Percentiles rank a stretch among this genome's conserved stretches.
phyloP scores from a whole-genome alignment of 23 red algal genomes.

The Cyanidioschyzon merolae region DNA sequence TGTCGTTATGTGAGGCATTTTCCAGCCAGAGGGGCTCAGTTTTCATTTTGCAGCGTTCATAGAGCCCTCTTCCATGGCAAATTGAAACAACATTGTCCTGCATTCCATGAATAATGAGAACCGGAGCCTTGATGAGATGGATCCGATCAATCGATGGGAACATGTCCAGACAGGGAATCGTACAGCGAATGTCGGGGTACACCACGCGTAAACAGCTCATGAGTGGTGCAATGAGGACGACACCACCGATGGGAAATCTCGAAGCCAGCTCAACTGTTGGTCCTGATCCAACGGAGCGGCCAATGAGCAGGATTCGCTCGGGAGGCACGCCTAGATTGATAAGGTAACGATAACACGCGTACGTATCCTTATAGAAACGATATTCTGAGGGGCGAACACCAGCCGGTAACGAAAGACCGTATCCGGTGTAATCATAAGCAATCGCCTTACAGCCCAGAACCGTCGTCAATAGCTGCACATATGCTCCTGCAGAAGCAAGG shows the following conservation, averaged over 20 bases:
- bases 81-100: slow-evolving; percentile 53
- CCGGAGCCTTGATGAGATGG: slow-evolving; percentile 24
- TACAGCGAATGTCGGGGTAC: slow-evolving; percentile 20
- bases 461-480: slow-evolving; percentile 31
- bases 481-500: slow-evolving; percentile 38
- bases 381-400: slow-evolving; percentile 25
- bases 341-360: slow-evolving; percentile 41
- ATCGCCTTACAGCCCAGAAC: slow-evolving; percentile 40
- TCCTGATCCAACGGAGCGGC: slow-evolving; percentile 50
- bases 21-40: slow-evolving; percentile 5
- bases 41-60: background rate
- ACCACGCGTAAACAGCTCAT: slow-evolving; percentile 43
- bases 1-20: slow-evolving; percentile 5
- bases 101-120: slow-evolving; percentile 66
- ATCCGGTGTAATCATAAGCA: slow-evolving; percentile 75
- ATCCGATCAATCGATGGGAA: slow-evolving; percentile 57
- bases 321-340: slow-evolving; percentile 19
- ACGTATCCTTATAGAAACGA: slow-evolving; percentile 42
- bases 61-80: background rate
- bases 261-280: slow-evolving; percentile 42
- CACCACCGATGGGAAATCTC: slow-evolving; percentile 23
- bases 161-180: slow-evolving; percentile 45
- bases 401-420: slow-evolving; percentile 47
- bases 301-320: slow-evolving; percentile 44
- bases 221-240: slow-evolving; percentile 48